A percentile compares a stretch with the other conserved stretches of the same genome.
phyloP scores from a whole-genome alignment of 768 basidiomycete genomes.

The Tulasnella sp. region DNA sequence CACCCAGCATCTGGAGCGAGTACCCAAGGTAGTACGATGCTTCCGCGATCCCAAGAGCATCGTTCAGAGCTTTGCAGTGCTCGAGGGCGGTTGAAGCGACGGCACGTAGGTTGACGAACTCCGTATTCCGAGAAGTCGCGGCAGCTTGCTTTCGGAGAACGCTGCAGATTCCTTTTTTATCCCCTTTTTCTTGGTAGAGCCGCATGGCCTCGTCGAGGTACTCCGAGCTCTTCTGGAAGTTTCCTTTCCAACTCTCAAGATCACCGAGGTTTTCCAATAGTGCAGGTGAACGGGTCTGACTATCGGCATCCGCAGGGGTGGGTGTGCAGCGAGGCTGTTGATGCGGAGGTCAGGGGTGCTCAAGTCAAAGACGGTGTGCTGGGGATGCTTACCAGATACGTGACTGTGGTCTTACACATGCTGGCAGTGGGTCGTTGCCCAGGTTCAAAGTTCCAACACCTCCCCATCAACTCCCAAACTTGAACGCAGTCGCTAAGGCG shows the following conservation, averaged over 20 bases:
- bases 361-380: background rate
- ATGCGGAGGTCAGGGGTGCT: background rate
- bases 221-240: background rate
- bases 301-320: background rate
- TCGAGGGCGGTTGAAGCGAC: background rate
- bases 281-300: background rate
- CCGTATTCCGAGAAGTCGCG: background rate
- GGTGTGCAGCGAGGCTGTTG: background rate
- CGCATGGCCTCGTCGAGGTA: background rate
- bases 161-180: background rate
- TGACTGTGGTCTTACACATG: background rate
- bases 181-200: background rate
- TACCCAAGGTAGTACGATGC: background rate
- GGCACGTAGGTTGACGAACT: background rate
- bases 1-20: background rate
- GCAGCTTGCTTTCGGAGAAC: background rate
- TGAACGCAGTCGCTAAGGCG: background rate
- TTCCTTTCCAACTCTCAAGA: slow-evolving; percentile 4
- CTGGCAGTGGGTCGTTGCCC: background rate
- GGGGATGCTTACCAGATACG: background rate
- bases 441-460: background rate
- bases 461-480: slow-evolving; percentile 1
- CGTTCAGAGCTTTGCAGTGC: background rate
- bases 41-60: background rate
- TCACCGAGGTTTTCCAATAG: background rate